Evolutionary conservation across 495 filamentous ascomycete genomes (phyloP), one percentile per base, ranked within the genome.

Genomic region (Daldinia vernicosa): DNA sequence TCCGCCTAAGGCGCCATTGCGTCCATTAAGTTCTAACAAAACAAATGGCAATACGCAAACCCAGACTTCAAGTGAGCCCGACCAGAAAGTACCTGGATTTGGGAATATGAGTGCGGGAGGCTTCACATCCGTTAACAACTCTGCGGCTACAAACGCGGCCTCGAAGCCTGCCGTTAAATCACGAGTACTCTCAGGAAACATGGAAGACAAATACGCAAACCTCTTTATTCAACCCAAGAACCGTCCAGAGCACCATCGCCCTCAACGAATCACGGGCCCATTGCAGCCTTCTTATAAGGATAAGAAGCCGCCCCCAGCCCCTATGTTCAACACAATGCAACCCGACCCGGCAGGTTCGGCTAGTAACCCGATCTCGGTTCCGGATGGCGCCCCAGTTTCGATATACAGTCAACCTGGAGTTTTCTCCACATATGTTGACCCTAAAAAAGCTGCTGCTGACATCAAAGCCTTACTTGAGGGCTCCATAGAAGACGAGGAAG

Each of bases 391-490:
- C 6, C 63, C 59, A 19, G 63, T 62, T 40, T 70, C 75, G 2
- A 68, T 68, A 24, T 80, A 80, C 39, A 78, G 72, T 47, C 72
- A 80, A 60, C 83, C 87, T 43, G 74, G 74, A 7, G 89, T 93
- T 60, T 86, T 87, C 51, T 86, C 87, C 57, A 81, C 87, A 4
- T 96, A 93, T 75, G 89, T 96, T 0, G 92, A 97, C 72, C 83
- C 90, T 0, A 84, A 84, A 27, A 90, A 95, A 73, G 93, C 94
- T 3, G 88, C 89, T 14, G 91, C 92, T 63, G 92, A 96, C 70
- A 89, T 97, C 65, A 97, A 97, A 77, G 93, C 91, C 32, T 78
- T 97, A 15, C 82, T 97, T 3, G 93, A 97, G 79, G 94, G 94
- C 22, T 90, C 90, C 2, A 90, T 97, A 70, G 94, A 95, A 53